Conservation (phyloP, 306 rosid species). For the barrel medic (Medicago truncatula) region MtrunA17r5.0-ANR NC_053044.1:43211001-43211500, state of each 20-base stretch:
- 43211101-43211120: conserved; percentile 95
- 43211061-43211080: conserved; percentile 69
- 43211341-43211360: background rate
- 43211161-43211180: conserved; percentile 79
- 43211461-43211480: conserved; percentile 94
- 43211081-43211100: conserved; percentile 73
- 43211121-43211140: conserved; percentile 78
- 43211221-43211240: conserved; percentile 62
- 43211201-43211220: conserved; percentile 79
- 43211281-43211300: background rate
- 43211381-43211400: background rate
- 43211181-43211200: conserved; percentile 91
- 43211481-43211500: conserved; percentile 84
- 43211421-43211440: conserved; percentile 74
- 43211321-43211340: no score
- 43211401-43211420: conserved; percentile 50
- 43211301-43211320: background rate
- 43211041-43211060: conserved; percentile 97
- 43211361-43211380: background rate
- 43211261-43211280: background rate
- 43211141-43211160: conserved; percentile 85
- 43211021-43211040: conserved; percentile 80
- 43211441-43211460: conserved; percentile 92
- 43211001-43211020: conserved; percentile 52
- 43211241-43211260: background rate